Conservation (phyloP, 2,329 filamentous ascomycete genomes). For the Verticillium nonalfalfae region DNA sequence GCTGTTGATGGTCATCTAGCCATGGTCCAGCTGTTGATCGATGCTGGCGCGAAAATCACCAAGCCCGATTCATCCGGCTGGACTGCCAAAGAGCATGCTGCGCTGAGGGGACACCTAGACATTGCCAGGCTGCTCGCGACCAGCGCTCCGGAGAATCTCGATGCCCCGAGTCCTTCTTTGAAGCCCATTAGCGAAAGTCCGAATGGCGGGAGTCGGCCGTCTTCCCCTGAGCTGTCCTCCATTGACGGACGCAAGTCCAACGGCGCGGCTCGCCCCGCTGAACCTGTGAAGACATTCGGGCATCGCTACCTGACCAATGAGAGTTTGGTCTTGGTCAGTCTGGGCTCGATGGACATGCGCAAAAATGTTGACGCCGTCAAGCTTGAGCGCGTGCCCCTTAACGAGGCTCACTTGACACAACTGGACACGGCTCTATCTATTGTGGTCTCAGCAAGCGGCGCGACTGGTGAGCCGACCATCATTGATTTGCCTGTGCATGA, state of each 20-base stretch:
- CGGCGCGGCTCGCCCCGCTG: slow-evolving; percentile 46
- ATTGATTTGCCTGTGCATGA: slow-evolving; percentile 93
- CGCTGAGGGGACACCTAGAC: slow-evolving; percentile 77
- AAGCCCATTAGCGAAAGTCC: slow-evolving; percentile 9
- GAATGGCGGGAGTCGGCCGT: slow-evolving; percentile 4
- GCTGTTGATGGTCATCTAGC: slow-evolving; percentile 79
- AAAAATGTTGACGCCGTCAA: slow-evolving; percentile 76
- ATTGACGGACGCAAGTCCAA: slow-evolving; percentile 54
- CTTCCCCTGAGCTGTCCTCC: slow-evolving; percentile 50
- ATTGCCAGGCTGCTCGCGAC: slow-evolving; percentile 65
- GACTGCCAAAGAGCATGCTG: slow-evolving; percentile 90
- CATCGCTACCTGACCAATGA: slow-evolving; percentile 90
- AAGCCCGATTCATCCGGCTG: slow-evolving; percentile 81
- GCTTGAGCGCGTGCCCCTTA: slow-evolving; percentile 80
- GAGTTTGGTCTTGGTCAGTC: slow-evolving; percentile 82
- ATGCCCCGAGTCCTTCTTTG: neutral
- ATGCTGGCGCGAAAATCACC: slow-evolving; percentile 70
- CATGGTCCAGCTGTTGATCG: slow-evolving; percentile 70
- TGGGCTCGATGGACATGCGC: slow-evolving; percentile 91
- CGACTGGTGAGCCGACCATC: slow-evolving; percentile 77
- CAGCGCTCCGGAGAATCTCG: slow-evolving; percentile 20
- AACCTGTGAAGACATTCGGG: slow-evolving; percentile 90
- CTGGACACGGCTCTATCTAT: slow-evolving; percentile 91
- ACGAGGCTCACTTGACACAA: slow-evolving; percentile 84
- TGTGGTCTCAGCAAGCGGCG: slow-evolving; percentile 80